A percentile compares a stretch with the other conserved stretches of the same genome.
phyloP scores from a whole-genome alignment of 2,329 filamentous ascomycete species.

The Xylaria sp. region DNA sequence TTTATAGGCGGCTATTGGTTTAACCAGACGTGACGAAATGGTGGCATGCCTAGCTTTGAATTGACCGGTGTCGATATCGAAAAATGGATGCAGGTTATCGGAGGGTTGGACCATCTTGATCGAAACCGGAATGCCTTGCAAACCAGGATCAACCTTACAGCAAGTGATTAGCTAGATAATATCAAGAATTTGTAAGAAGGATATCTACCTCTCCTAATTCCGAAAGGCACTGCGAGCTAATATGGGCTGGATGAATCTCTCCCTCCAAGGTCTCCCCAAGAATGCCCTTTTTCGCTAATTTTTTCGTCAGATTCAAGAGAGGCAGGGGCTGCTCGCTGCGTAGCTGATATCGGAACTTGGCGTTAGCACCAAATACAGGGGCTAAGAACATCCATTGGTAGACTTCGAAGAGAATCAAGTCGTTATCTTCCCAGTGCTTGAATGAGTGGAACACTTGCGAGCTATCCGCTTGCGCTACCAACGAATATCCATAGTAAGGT shows the following conservation, averaged over 20 bases:
- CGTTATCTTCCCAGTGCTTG: constrained; percentile 9
- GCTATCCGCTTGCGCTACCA: background rate
- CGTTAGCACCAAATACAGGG: constrained; percentile 6
- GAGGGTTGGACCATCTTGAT: background rate
- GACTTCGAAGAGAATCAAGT: background rate
- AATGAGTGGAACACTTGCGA: background rate
- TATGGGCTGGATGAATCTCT: constrained; percentile 17
- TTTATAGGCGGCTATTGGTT: constrained; percentile 8
- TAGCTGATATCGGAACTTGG: constrained; percentile 6
- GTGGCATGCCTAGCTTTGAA: constrained; percentile 6
- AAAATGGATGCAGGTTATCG: constrained; percentile 1
- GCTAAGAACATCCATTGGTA: constrained; percentile 13
- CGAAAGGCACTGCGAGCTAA: constrained; percentile 1
- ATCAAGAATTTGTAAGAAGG: background rate
- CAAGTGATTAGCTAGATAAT: constrained; percentile 1
- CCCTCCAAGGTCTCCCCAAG: background rate
- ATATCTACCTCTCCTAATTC: constrained; percentile 3
- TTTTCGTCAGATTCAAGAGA: background rate
- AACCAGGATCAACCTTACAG: background rate
- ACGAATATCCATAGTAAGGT: constrained; percentile 9
- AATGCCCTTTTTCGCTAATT: background rate
- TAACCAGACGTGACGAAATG: background rate
- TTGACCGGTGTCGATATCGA: constrained; percentile 12
- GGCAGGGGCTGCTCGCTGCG: constrained; percentile 6
- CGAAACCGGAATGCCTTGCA: constrained; percentile 2